Evolutionary conservation across 768 basidiomycete genomes (phyloP).

Genomic region (Ephemerocybe angulata): DNA sequence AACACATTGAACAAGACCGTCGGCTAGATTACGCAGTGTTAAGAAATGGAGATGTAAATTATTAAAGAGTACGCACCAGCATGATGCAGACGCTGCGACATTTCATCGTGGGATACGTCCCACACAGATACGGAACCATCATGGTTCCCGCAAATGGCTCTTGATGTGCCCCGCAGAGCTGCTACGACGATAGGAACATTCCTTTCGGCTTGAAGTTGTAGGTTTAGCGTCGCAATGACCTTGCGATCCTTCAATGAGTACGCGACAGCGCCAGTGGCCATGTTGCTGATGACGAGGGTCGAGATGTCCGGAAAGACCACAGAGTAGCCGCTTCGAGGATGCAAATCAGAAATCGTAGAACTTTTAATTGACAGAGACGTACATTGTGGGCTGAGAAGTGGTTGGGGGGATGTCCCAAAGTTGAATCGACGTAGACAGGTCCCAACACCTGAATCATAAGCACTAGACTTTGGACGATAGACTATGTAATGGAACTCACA

Average conservation of each 20-base stretch:
- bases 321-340: neutral
- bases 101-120: neutral
- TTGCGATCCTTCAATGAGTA: neutral
- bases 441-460: neutral
- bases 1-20: neutral
- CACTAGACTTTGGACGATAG: neutral
- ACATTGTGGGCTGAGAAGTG: neutral
- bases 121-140: neutral
- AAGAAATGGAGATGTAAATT: neutral
- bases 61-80: neutral
- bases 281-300: neutral
- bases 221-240: neutral
- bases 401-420: neutral
- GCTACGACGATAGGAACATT: neutral
- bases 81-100: neutral
- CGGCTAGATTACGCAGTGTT: too few species aligned
- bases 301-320: neutral
- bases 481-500: neutral
- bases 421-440: neutral
- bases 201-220: neutral
- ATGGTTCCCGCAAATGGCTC: neutral
- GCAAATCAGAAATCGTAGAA: neutral
- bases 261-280: neutral
- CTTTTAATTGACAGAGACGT: neutral
- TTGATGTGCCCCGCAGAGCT: neutral